Base-by-base conservation (phyloP, 129 eudicot species). In the Helichrysum umbraculigerum region DNA sequence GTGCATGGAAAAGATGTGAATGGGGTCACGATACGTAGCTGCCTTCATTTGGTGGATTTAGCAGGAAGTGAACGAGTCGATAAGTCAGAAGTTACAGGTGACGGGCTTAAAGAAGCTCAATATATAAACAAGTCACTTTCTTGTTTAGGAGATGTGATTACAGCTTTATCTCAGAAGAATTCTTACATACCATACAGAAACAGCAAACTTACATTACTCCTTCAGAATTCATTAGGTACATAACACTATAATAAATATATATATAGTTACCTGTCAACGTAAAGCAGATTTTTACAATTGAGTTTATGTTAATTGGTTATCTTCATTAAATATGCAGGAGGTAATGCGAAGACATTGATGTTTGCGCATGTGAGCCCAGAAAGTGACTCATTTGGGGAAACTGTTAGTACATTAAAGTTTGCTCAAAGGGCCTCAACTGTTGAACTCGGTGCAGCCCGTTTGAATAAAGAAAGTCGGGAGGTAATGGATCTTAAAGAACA, bases 351-450 rank as follows among this genome's bases (percentile, higher is more conserved):
- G 80, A 89, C 90, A 4, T 84, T 91, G 85, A 86, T 88, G 97
- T 76, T 95, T 78, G 97, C 97, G 54, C 91, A 95, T 66, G 91
- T 91, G 82, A 91, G 89, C 66, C 96, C 99, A 9, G 99, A 95
- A 84, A 87, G 80, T 22, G 92, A 89, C 86, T 82, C 88, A 63
- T 85, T 88, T 44, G 83, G 83, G 4, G 92, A 91, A 76, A 91
- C 97, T 22, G 83, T 93, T 22, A 79, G 91, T 76, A 90, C 98
- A 6, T 74, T 93, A 68, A 93, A 85, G 77, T 93, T 93, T 81
- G 98, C 96, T 54, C 98, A 90, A 82, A 86, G 88, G 74, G 95
- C 86, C 77, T 93, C 97, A 1, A 88, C 80, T 30, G 90, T 93
- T 17, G 98, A 93, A 67, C 97, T 93, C 71, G 98, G 98, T 77